Base-by-base conservation (phyloP, 345 rosid species). In the Geranium rotundifolium region DNA sequence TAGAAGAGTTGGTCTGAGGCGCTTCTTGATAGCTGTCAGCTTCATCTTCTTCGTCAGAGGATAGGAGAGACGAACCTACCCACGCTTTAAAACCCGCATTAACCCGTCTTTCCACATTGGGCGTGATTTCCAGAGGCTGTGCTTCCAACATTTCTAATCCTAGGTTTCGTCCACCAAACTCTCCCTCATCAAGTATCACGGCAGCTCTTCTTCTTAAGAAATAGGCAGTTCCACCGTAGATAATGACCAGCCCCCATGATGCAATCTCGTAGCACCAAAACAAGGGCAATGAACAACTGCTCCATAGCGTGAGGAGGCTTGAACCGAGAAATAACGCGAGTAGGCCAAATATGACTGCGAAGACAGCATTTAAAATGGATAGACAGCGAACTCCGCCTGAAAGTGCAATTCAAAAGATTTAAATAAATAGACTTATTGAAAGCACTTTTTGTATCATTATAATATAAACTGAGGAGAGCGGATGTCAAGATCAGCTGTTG, bases 211-310 rank as follows among this genome's bases (percentile, higher is more conserved):
- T 87, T 73, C 86, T 83, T 30, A 92, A 75, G 61, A 74, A 79
- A 67, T 82, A 78, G 57, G 95, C 88, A 18, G 91, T 83, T 69
- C 93, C 98, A 2, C 76, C 82, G 39, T 84, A 87, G 60, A 89
- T 70, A 72, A 80, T 41, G 50, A 89, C 90, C 4, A 92, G 80
- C 31, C 95, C 93, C 95, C 95, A 92, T 5, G 85, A 77, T 30
- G 88, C 79, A 58, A 89, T 77, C 82, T 92, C 97, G 49, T 92
- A 87, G 85, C 95, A 92, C 96, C 98, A 92, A 79, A 89, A 92
- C 73, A 92, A 73, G 58, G 96, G 89, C 67, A 79, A 59, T 3
- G 95, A 87, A 65, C 96, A 92, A 73, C 87, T 89, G 75, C 96
- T 92, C 60, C 96, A 95, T 56, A 87, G 63, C 16, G 93, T 83